Base-by-base conservation (phyloP, 2,329 filamentous ascomycete species). In the Penicillium sp. region DNA sequence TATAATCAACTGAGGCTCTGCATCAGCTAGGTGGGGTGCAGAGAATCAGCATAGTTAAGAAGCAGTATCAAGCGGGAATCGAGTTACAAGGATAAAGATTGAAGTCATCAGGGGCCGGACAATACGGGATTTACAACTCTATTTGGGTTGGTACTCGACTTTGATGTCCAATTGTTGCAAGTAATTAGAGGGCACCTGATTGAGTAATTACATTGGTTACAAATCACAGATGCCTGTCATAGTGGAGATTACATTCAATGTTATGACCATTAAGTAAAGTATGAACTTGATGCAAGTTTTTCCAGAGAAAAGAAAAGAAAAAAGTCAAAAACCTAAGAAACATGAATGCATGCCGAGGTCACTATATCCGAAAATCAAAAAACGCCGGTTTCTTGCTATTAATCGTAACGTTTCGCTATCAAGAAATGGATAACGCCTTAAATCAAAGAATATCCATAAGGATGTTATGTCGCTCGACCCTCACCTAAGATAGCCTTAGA, bases 321-420 rank as follows among this genome's bases (percentile, higher is more conserved):
- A 25, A 26, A 47, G 15, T 3, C 46, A 33, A 26, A 49, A 54
- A 50, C 22, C 35, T 41, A 45, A 56, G 51, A 31, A 56, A 52
- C 58, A 59, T 46, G 45, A 40, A 49, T 49, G 59, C 61, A 58
- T 56, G 57, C 53, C 49, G 23, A 37, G 5, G 15, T 37, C n/a
- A 33, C 51, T 58, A 61, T 54, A 47, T 56, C 49, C 56, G 35
- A 52, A 48, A 47, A 49, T 55, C 26, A 55, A 56, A 43, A 54
- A 65, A 66, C 63, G 63, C 63, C 63, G 55, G 58, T 66, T 60
- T 62, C 65, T 67, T 67, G 65, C 67, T 68, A 65, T 66, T 63
- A 51, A 60, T 69, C 64, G 57, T 69, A 54, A 68, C 31, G 54
- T 65, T 58, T 58, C 61, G 60, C 62, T 65, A 55, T 44, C 46